Evolutionary conservation across 148 eudicot genomes (phyloP), one percentile per base, ranked within the genome.

Genomic region (Salicornia ramosissima): DNA sequence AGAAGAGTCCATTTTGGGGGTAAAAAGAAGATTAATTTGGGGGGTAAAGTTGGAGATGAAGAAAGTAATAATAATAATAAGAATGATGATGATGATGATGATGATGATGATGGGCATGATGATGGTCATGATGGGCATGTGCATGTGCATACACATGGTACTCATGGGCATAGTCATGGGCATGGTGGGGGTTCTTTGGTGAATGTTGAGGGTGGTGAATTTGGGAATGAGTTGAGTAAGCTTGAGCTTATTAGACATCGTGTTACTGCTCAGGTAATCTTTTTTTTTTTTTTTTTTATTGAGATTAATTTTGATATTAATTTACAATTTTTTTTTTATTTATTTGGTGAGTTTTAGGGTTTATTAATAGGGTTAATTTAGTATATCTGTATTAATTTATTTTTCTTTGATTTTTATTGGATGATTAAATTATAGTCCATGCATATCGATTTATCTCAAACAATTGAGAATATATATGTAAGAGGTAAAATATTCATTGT

Each of bases 121-220:
- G 79, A 58, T 21, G 82, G 66, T 43, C 83, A 79, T 76, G 78
- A 28, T 6, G 84, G 83, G 29, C 85, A 81, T 64, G 83, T 81
- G 25, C 84, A 81, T 66, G 72, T 83, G 15, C 94, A 86, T 57
- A 81, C 82, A 0, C 91, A 86, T 71, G 80, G 83, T 55, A 79
- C 83, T 21, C 88, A 86, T 55, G 88, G 86, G 2, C 94, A 88
- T 73, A 75, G 87, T 67, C 94, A 88, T 72, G 90, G 91, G 9
- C 78, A 79, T 19, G 78, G 72, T 19, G 64, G 75, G 6, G 79
- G 69, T n/a, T 25, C 62, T 16, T 50, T 67, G 60, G 64, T 21
- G 12, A 49, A 49, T 49, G 65, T 74, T 29, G 75, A 45, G 16
- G 29, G 66, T 6, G 78, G 28, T 5, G 61, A 43, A 15, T 25